Evolutionary conservation across 2,329 filamentous ascomycete genomes (phyloP).

Genomic region (Pseudogymnoascus sp.): DNA sequence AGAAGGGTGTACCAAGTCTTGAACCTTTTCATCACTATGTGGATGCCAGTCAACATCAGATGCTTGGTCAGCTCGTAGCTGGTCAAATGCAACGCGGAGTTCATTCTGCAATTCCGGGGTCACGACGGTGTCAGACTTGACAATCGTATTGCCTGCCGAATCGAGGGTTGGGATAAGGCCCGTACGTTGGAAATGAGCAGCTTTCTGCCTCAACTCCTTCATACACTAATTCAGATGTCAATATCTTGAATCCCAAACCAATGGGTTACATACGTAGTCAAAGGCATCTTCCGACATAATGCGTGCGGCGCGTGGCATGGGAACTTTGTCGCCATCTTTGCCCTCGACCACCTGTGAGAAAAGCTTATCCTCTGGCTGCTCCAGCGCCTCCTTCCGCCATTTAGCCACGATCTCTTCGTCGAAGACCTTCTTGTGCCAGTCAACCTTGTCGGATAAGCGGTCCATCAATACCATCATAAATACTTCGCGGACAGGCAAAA

Average conservation of each 20-base stretch:
- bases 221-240: constrained; percentile 13
- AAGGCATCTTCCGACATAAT: not conserved
- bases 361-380: constrained; percentile 19
- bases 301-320: not conserved
- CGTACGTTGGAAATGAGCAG: constrained; percentile 15
- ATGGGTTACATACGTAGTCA: not conserved
- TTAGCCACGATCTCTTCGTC: constrained; percentile 20
- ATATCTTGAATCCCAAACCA: not conserved
- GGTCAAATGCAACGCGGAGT: constrained; percentile 35
- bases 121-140: constrained; percentile 45
- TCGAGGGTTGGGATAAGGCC: constrained; percentile 1
- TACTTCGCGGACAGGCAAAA: constrained; percentile 8
- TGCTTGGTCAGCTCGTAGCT: constrained; percentile 43
- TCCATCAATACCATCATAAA: constrained; percentile 10
- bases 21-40: constrained; percentile 44
- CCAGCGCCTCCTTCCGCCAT: constrained; percentile 21
- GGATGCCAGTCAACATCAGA: constrained; percentile 52
- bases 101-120: constrained; percentile 29
- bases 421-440: constrained; percentile 17
- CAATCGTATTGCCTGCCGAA: constrained; percentile 26
- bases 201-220: constrained; percentile 19
- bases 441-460: constrained; percentile 5
- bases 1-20: constrained; percentile 56
- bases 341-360: constrained; percentile 28
- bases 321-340: constrained; percentile 8